A percentile compares a stretch with the other conserved stretches of the same genome.
Evolutionary conservation across 192 early-diverging fungal species (phyloP).

Genomic region (Podila verticillata): DNA sequence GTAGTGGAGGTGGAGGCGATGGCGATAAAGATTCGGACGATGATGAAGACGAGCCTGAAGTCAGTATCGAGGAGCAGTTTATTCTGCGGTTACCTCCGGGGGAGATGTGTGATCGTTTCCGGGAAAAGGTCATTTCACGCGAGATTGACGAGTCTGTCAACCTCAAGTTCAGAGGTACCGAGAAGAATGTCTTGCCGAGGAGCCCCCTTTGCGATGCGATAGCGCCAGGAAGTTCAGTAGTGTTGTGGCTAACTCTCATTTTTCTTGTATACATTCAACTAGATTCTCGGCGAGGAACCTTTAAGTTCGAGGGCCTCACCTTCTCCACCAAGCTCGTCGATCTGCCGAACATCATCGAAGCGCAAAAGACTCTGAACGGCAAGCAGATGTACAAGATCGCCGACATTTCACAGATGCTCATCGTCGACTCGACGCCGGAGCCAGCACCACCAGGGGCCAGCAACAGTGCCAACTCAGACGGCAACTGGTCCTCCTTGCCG

Average conservation of each 20-base stretch:
- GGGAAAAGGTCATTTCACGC: constrained; percentile 57
- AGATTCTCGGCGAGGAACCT: constrained; percentile 69
- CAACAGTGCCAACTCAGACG: constrained; percentile 5
- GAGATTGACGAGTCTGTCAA: constrained; percentile 57
- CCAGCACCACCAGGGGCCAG: constrained; percentile 4
- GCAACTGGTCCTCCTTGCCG: background rate
- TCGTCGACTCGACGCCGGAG: constrained; percentile 13
- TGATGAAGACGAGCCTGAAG: constrained; percentile 70
- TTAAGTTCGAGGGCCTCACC: constrained; percentile 60
- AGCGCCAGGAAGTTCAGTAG: no score
- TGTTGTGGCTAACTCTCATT: background rate
- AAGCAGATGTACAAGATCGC: constrained; percentile 89
- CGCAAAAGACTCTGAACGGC: constrained; percentile 86
- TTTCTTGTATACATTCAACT: background rate
- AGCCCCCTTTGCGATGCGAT: no score
- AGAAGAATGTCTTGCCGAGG: no score
- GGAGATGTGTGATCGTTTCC: constrained; percentile 58
- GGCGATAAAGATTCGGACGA: constrained; percentile 48
- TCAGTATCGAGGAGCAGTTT: constrained; percentile 85
- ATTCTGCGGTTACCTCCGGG: constrained; percentile 75
- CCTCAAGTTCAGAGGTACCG: constrained; percentile 52
- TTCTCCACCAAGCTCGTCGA: constrained; percentile 81
- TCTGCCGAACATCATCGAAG: constrained; percentile 86
- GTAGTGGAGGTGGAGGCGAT: background rate
- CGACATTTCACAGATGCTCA: constrained; percentile 82